Conservation (phyloP, 345 rosid species). For the Brassica incana region DNA sequence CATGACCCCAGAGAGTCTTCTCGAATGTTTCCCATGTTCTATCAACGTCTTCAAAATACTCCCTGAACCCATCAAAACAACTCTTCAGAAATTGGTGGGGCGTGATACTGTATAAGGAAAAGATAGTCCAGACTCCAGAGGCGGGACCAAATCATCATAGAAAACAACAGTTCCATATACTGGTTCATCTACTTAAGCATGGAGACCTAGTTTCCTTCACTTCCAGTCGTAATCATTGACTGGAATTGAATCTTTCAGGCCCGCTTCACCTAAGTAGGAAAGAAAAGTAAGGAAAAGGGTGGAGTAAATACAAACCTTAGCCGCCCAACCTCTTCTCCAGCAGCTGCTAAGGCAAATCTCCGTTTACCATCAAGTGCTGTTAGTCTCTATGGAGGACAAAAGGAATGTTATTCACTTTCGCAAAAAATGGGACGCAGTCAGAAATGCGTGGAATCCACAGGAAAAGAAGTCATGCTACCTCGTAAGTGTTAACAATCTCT, state of each 20-base stretch:
- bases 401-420: slow-evolving; percentile 2
- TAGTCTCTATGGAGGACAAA: slow-evolving; percentile 60
- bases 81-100: slow-evolving; percentile 10
- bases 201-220: slow-evolving; percentile 12
- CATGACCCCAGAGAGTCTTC: slow-evolving; percentile 88
- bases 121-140: slow-evolving; percentile 4
- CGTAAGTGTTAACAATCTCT: slow-evolving; percentile 90
- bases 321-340: slow-evolving; percentile 88
- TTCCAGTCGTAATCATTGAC: slow-evolving; percentile 7
- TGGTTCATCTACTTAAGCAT: slow-evolving; percentile 18
- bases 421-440: slow-evolving; percentile 8
- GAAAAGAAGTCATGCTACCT: slow-evolving; percentile 52
- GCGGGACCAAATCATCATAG: slow-evolving; percentile 18
- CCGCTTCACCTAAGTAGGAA: neutral
- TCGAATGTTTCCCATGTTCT: slow-evolving; percentile 96
- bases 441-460: slow-evolving; percentile 13
- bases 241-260: slow-evolving; percentile 9
- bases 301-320: slow-evolving; percentile 62
- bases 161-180: slow-evolving; percentile 14
- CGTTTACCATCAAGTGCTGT: slow-evolving; percentile 98
- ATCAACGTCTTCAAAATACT: slow-evolving; percentile 99
- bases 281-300: slow-evolving; percentile 17
- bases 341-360: slow-evolving; percentile 96
- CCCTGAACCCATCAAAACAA: slow-evolving; percentile 49
- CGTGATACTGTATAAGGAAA: slow-evolving; percentile 13